Evolutionary conservation across 2,329 filamentous ascomycete species (phyloP).

Genomic region (Tolypocladium pustulatum): DNA sequence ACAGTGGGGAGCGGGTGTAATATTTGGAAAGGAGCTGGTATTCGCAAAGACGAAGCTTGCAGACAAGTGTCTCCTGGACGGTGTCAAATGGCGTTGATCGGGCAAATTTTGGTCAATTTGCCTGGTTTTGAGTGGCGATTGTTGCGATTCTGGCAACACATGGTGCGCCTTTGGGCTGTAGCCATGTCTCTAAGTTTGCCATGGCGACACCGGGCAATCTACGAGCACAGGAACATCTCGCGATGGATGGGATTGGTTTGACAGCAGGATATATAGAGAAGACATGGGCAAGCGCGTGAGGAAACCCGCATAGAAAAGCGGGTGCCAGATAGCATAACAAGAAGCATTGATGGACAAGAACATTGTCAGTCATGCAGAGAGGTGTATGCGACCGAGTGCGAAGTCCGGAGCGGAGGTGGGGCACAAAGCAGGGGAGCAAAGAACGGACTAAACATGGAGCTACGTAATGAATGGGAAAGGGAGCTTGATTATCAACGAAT

Average conservation of each 20-base stretch:
- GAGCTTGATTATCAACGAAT: not conserved
- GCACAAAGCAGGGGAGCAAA: not conserved
- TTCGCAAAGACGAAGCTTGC: not conserved
- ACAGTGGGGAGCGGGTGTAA: not conserved
- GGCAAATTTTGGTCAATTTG: not conserved
- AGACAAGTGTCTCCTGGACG: not conserved
- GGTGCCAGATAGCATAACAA: not conserved
- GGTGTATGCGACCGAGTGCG: not conserved
- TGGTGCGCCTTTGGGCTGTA: not conserved
- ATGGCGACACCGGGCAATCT: not conserved
- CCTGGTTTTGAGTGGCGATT: not conserved
- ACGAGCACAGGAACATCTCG: not conserved
- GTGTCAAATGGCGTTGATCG: not conserved
- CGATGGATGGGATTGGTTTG: not conserved
- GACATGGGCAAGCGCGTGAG: not conserved
- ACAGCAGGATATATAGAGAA: not conserved
- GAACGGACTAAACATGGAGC: not conserved
- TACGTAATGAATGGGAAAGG: not conserved
- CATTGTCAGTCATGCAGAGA: not conserved
- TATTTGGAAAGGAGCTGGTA: not conserved
- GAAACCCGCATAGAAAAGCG: not conserved
- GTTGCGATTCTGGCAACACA: not conserved
- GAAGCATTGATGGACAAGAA: not conserved
- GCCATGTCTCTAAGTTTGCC: not conserved
- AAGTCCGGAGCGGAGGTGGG: not conserved